phyloP scores from a whole-genome alignment of 2,329 filamentous ascomycete genomes.

The Penicillium sp. region DNA sequence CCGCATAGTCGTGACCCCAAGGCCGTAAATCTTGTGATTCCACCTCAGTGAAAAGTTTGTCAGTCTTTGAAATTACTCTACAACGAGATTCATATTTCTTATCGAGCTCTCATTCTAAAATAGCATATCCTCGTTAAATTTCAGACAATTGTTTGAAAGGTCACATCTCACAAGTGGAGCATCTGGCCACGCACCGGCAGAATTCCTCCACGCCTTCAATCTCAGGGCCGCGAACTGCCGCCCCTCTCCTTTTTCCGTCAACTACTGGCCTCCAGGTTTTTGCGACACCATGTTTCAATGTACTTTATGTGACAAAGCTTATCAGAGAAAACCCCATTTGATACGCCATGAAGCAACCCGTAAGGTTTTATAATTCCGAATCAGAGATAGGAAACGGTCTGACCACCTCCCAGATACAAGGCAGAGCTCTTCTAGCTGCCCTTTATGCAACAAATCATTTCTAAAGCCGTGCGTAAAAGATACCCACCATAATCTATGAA shows the following conservation, averaged over 20 bases:
- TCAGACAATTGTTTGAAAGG: no score
- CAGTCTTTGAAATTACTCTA: no score
- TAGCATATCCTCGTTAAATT: no score
- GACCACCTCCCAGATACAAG: conserved; percentile 23
- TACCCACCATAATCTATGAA: neutral
- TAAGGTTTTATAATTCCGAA: conserved; percentile 10
- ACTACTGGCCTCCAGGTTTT: neutral
- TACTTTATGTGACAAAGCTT: conserved; percentile 29
- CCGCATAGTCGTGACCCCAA: no score
- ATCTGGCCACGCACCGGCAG: conserved; percentile 4
- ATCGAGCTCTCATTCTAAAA: no score
- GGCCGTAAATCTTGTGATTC: no score
- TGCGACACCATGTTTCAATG: conserved; percentile 27
- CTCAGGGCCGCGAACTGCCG: neutral
- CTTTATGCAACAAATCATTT: conserved; percentile 32
- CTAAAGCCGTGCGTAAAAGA: conserved; percentile 24
- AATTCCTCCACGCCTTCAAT: neutral
- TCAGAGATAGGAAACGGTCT: neutral
- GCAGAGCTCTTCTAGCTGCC: conserved; percentile 26
- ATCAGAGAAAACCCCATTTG: conserved; percentile 31
- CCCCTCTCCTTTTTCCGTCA: neutral
- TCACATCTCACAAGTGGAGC: no score
- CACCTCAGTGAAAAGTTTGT: no score
- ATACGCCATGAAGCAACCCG: conserved; percentile 31
- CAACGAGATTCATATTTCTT: no score